phyloP scores from a whole-genome alignment of 768 basidiomycete genomes.

The Brasilioporus rufonigricans region DNA sequence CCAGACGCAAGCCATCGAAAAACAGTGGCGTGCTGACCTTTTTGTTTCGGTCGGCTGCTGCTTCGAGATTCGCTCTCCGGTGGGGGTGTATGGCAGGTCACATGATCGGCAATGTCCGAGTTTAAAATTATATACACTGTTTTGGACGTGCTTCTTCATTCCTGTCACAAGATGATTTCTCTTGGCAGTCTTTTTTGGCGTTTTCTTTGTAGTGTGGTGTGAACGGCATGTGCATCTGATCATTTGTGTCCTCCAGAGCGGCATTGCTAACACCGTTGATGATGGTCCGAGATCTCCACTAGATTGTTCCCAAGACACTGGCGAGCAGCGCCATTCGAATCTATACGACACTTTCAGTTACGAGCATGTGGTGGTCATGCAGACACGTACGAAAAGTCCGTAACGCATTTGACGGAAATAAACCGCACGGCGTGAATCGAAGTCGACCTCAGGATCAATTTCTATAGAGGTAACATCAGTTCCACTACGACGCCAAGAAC shows the following conservation, averaged over 20 bases:
- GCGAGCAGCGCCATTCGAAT: slow-evolving; percentile 80
- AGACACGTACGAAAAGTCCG: slow-evolving; percentile 82
- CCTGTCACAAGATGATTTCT: neutral
- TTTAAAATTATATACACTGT: neutral
- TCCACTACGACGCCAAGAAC: neutral
- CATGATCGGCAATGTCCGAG: neutral
- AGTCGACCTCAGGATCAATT: slow-evolving; percentile 98
- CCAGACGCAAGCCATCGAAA: no score
- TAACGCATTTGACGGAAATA: slow-evolving; percentile 99
- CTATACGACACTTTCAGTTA: slow-evolving; percentile 33
- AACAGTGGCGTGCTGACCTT: no score
- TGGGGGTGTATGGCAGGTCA: no score
- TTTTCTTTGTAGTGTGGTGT: neutral
- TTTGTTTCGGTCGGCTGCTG: neutral
- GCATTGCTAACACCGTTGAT: neutral
- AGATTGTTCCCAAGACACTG: slow-evolving; percentile 50
- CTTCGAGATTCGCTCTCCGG: no score
- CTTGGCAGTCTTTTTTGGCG: neutral
- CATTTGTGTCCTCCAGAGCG: neutral
- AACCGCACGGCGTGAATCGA: slow-evolving; percentile 88
- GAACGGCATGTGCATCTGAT: neutral
- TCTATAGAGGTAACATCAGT: slow-evolving; percentile 51
- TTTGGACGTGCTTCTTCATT: neutral
- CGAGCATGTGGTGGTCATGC: neutral
- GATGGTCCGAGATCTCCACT: neutral